Evolutionary conservation across 345 rosid genomes (phyloP), one percentile per base, ranked within the genome.

Genomic region (Syzygium aromaticum): DNA sequence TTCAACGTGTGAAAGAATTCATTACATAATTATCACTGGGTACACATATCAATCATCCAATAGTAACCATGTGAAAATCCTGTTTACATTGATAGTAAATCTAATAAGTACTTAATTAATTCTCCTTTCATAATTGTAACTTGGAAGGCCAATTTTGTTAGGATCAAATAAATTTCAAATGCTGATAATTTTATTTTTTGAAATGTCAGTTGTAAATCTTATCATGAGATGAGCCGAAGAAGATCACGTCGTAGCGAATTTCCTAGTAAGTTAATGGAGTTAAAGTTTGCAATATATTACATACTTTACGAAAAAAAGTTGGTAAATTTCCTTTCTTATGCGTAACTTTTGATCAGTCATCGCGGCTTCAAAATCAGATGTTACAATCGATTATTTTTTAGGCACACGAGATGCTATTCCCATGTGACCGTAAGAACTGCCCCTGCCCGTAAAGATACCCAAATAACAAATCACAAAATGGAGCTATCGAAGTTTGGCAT

Each of bases 261-360:
- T 13, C 4, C 33, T 61, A 61, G 73, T n/a, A 61, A n/a, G 33
- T 61, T 27, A 3, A 12, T n/a, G 38, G 33, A 61, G 16, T n/a
- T n/a, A n/a, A 61, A 3, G 73, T 61, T 7, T 0, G 33, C 73
- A 61, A 51, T 43, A 61, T 0, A 10, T 1, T 3, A 3, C 0
- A 57, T 25, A 57, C 64, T 57, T 57, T 57, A 57, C 7, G 3
- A n/a, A 11, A 57, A 23, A 57, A 2, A 22, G 30, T 57, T 1
- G 15, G 28, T 57, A 57, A 11, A 57, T 57, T 57, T 57, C 3
- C 3, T 0, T 57, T 11, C 28, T 57, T 57, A 25, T 25, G 25
- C 2, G 28, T n/a, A 28, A 27, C 13, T n/a, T 61, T 61, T n/a
- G 15, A n/a, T n/a, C 19, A 1, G 2, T 61, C 5, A n/a, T 7